A percentile compares a stretch with the other conserved stretches of the same genome.
Conservation (phyloP, 2,329 filamentous ascomycete species). For the Pezicula rhizophila region DNA sequence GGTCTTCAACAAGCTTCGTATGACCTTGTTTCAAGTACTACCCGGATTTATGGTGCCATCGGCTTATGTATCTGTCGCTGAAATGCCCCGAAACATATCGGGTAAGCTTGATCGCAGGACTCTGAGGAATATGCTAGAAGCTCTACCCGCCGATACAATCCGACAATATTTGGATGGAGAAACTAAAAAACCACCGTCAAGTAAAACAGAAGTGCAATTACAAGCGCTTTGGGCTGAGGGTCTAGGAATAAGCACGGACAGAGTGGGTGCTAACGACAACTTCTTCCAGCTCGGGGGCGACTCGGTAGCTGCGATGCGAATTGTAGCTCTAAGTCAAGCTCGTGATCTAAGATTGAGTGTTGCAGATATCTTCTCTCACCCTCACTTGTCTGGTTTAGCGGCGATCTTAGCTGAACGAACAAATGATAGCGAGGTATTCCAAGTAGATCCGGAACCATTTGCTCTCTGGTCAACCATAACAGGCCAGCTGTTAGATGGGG, state of each 20-base stretch:
- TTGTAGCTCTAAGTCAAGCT: not conserved
- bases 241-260: not conserved
- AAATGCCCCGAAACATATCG: constrained; percentile 22
- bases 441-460: not conserved
- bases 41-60: constrained; percentile 32
- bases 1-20: not conserved
- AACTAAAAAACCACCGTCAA: not conserved
- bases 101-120: constrained; percentile 27
- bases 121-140: not conserved
- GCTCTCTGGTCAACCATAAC: not conserved
- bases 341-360: not conserved
- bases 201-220: not conserved
- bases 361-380: not conserved
- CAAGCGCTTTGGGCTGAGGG: constrained; percentile 1
- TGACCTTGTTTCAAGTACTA: constrained; percentile 11
- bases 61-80: constrained; percentile 23
- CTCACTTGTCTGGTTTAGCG: not conserved
- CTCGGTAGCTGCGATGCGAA: constrained; percentile 1
- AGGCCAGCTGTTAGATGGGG: not conserved
- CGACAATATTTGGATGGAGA: not conserved
- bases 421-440: not conserved
- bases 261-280: not conserved
- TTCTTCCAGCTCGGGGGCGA: constrained; percentile 1
- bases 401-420: not conserved
- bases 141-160: not conserved